These are phyloP conservation scores for Globisporangium abappressorium DNA, from an alignment of 352 stramenopile genomes.

Conservation along the genomic window DNA sequence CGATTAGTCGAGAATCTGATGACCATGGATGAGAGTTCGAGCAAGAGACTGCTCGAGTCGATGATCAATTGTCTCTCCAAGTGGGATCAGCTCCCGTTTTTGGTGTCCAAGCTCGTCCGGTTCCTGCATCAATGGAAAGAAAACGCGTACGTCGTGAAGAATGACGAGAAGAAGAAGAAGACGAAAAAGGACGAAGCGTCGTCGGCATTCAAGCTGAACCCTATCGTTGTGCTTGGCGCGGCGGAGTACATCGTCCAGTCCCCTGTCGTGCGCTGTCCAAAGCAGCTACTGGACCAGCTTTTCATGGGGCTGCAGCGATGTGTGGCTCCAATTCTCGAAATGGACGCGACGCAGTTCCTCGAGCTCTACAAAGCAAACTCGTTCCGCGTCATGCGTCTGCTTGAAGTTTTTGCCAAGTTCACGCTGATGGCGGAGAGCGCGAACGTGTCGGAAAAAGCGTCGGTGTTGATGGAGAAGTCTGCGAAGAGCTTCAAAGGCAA, in stretches of 20 bases:
- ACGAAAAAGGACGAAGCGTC: slow-evolving; percentile 37
- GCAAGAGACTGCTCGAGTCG: slow-evolving; percentile 68
- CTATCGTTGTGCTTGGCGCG: slow-evolving; percentile 57
- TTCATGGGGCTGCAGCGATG: slow-evolving; percentile 37
- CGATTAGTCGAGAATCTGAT: slow-evolving; percentile 64
- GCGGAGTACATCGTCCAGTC: slow-evolving; percentile 66
- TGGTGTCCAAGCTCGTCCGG: slow-evolving; percentile 57
- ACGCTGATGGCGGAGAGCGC: slow-evolving; percentile 48
- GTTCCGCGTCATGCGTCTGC: slow-evolving; percentile 58
- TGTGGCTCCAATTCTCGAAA: slow-evolving; percentile 43
- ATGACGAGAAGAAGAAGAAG: slow-evolving; percentile 20
- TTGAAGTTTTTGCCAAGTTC: slow-evolving; percentile 73
- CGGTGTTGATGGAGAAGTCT: slow-evolving; percentile 41
- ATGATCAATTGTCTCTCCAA: slow-evolving; percentile 77
- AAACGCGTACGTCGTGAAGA: slow-evolving; percentile 27
- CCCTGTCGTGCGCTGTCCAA: slow-evolving; percentile 40
- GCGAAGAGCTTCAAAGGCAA: slow-evolving; percentile 36
- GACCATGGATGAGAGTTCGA: slow-evolving; percentile 69
- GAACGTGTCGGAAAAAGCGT: slow-evolving; percentile 46
- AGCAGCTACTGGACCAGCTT: slow-evolving; percentile 47
- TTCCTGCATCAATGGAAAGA: slow-evolving; percentile 59
- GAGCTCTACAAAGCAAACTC: slow-evolving; percentile 46
- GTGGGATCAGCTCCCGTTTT: slow-evolving; percentile 69
- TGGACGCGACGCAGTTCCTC: slow-evolving; percentile 37
- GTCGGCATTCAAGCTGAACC: slow-evolving; percentile 37